Evolutionary conservation across 352 stramenopile species (phyloP), one percentile per base, ranked within the genome.

Genomic region (Vaucheria bursata): DNA sequence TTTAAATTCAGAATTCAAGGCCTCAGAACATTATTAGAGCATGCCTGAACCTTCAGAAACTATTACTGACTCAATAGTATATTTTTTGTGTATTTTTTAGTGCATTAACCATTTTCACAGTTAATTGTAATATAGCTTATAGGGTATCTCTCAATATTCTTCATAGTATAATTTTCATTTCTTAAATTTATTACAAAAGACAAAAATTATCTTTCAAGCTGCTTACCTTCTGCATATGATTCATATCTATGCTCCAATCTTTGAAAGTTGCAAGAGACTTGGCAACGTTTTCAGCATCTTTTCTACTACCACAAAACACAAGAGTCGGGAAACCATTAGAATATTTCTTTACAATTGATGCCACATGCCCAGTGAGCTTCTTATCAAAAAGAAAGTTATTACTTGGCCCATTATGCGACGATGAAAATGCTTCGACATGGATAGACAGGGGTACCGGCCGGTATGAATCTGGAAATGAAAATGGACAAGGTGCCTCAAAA

Each of bases 261-360:
- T 34, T 31, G 31, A 34, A 37, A 1, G 78, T 67, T 25, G 70
- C 79, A 67, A 86, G 34, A 3, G 64, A 53, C 25, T 35, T 37
- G 18, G 76, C 76, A 1, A 86, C 35, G 12, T 65, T 79, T 35
- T 85, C 72, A 35, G 82, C 74, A 59, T 80, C 81, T 49, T 81
- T 81, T 45, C 83, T 84, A 50, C 65, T 83, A 5, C 81, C 72
- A 53, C 84, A 92, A 65, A 92, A 91, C 5, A 92, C 76, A 2
- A 92, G 31, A 2, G 85, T 80, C 36, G 87, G 86, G 38, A 87
- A 89, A 6, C 86, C 86, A 18, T 81, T 70, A 0, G 85, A 87
- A 75, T 85, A 85, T 31, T 67, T 79, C 31, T 65, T 37, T 7
- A 82, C 50, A 12, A 90, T 76, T n/a, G 80, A 71, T 29, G 73